Conservation (phyloP, 192 early-diverging fungal species). For the Backusella morwellensis region DNA sequence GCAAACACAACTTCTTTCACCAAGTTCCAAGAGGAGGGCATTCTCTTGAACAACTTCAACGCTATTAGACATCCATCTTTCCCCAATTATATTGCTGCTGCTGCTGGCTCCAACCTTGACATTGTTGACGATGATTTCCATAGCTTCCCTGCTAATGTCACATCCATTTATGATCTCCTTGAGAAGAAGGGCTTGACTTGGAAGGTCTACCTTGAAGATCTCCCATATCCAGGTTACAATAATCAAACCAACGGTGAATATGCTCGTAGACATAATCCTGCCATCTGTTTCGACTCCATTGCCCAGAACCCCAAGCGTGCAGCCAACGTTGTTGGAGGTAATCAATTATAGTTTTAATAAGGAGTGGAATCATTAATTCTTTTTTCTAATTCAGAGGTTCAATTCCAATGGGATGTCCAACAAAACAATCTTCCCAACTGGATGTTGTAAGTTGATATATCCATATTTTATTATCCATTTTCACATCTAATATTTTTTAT, state of each 20-base stretch:
- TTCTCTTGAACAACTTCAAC: constrained; percentile 2
- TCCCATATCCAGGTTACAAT: constrained; percentile 12
- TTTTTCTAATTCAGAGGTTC: neutral
- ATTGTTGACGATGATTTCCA: constrained; percentile 39
- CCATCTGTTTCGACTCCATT: constrained; percentile 23
- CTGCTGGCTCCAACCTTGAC: constrained; percentile 45
- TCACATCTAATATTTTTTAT: neutral
- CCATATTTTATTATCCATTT: neutral
- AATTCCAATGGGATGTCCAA: neutral
- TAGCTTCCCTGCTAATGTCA: constrained; percentile 39
- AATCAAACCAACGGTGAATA: constrained; percentile 5
- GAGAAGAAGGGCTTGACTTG: constrained; percentile 29
- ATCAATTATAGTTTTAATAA: neutral
- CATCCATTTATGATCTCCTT: constrained; percentile 30
- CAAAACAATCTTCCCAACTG: constrained; percentile 12
- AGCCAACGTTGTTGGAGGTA: constrained; percentile 11
- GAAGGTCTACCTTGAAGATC: constrained; percentile 31
- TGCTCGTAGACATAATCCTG: constrained; percentile 27
- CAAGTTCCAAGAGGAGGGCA: neutral
- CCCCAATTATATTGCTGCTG: constrained; percentile 72
- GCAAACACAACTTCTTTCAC: neutral
- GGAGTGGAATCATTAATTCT: neutral
- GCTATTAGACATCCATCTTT: constrained; percentile 61
- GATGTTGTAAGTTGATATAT: constrained; percentile 19
- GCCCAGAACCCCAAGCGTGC: constrained; percentile 9